Conservation (phyloP, 2,329 filamentous ascomycete species). For the Talaromyces verruculosus region DNA sequence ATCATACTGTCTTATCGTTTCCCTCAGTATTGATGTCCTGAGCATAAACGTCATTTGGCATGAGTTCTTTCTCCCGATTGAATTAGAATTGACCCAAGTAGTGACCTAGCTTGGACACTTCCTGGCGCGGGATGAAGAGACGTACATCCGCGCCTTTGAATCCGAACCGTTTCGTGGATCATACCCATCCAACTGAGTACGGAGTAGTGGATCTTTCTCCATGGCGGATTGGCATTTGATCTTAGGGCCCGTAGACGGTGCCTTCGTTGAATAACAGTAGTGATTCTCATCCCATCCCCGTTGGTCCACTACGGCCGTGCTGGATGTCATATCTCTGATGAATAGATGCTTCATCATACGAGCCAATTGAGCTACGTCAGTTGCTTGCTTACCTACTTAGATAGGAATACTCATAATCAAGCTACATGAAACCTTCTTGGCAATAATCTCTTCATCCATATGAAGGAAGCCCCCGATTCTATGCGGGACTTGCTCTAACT, state of each 20-base stretch:
- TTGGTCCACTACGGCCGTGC: background rate
- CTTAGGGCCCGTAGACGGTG: background rate
- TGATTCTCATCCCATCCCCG: background rate
- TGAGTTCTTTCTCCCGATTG: background rate
- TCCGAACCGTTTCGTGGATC: constrained; percentile 15
- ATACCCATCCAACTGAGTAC: background rate
- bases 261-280: background rate
- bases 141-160: constrained; percentile 15
- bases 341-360: background rate
- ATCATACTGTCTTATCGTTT: background rate
- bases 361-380: background rate
- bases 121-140: constrained; percentile 4
- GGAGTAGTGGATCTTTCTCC: background rate
- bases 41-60: background rate
- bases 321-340: background rate
- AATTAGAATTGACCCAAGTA: background rate
- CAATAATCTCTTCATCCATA: background rate
- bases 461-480: background rate
- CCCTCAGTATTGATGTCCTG: background rate
- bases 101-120: background rate
- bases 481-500: background rate
- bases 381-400: background rate
- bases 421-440: background rate
- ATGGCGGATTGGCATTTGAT: background rate
- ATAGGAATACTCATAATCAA: background rate